Evolutionary conservation across 179 eudicot species (phyloP).

Genomic region (Beta lomatogona): DNA sequence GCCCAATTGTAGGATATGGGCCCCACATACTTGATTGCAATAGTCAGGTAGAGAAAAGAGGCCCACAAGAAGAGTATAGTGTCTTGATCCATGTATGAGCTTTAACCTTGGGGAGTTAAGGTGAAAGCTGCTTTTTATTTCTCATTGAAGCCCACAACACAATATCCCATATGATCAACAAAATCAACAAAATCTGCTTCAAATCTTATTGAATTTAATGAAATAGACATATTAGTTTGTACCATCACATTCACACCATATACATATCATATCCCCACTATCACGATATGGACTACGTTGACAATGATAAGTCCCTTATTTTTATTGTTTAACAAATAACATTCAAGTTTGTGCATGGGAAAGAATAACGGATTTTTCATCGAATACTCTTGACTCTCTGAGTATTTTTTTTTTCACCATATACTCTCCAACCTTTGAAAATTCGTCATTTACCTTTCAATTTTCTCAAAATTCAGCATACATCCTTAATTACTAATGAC

Average conservation of each 20-base stretch:
- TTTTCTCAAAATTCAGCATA: too few species aligned
- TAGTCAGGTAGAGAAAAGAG: constrained; percentile 8
- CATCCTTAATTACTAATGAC: too few species aligned
- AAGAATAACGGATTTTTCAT: too few species aligned
- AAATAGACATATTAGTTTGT: background rate
- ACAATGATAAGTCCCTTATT: background rate
- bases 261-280: background rate
- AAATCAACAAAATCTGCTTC: constrained; percentile 12
- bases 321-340: background rate
- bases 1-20: background rate
- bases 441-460: too few species aligned
- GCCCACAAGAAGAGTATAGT: background rate
- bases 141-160: background rate
- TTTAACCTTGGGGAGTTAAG: constrained; percentile 6
- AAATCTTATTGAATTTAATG: constrained; percentile 27
- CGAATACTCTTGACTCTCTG: too few species aligned
- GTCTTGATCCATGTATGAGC: background rate
- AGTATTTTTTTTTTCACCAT: too few species aligned
- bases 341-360: too few species aligned
- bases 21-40: constrained; percentile 11
- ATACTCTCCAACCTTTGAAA: too few species aligned
- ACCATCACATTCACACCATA: constrained; percentile 14
- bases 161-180: background rate
- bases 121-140: background rate
- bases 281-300: background rate